Conservation (phyloP, 2,329 filamentous ascomycete species). For the Sporothrix pallida region DNA sequence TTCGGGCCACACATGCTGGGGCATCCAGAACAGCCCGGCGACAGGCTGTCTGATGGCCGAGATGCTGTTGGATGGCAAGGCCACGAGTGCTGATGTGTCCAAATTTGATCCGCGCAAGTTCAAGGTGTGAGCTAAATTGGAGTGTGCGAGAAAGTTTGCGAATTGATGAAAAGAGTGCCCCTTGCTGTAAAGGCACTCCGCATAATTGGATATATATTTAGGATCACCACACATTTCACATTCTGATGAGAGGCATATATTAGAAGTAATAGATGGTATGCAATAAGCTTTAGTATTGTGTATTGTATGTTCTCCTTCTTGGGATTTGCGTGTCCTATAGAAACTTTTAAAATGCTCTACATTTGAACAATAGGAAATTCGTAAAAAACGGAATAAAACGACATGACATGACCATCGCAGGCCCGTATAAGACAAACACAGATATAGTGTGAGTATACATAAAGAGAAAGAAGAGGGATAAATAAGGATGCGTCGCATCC, state of each 20-base stretch:
- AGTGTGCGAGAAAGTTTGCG: neutral
- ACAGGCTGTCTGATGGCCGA: conserved; percentile 84
- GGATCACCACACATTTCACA: neutral
- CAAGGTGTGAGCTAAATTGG: conserved; percentile 52
- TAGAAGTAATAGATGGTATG: too few species aligned
- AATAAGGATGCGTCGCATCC: neutral
- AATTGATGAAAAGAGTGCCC: neutral
- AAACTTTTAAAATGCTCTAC: neutral
- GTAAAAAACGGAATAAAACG: neutral
- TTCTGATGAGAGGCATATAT: too few species aligned
- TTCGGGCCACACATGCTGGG: conserved; percentile 95
- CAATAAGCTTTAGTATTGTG: neutral
- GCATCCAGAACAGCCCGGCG: conserved; percentile 91
- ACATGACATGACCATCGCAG: neutral
- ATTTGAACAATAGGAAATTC: neutral
- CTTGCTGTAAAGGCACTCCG: neutral
- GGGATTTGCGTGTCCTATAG: neutral
- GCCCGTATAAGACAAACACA: neutral
- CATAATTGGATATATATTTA: neutral
- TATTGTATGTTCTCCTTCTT: neutral
- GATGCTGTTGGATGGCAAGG: conserved; percentile 74
- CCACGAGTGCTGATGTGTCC: conserved; percentile 69
- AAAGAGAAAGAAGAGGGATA: too few species aligned
- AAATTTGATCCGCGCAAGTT: conserved; percentile 71
- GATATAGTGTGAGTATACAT: neutral